Conservation (phyloP, 352 stramenopile species). For the Globisporangium heterothallicum region DNA sequence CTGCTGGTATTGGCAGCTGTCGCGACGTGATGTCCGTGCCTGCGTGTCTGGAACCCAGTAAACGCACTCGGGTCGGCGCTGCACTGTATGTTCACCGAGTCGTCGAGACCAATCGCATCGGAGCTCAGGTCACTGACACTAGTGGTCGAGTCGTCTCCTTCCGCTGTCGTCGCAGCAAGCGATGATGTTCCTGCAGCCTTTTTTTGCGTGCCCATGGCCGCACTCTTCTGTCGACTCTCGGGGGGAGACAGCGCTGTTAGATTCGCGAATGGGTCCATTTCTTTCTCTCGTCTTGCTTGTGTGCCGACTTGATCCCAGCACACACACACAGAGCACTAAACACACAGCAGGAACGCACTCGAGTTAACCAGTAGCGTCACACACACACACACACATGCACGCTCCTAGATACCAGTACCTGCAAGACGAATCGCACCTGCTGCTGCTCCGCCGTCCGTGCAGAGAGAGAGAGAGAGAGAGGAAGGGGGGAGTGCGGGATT, state of each 20-base stretch:
- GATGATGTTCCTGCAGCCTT: not conserved
- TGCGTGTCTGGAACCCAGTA: constrained; percentile 24
- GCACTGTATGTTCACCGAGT: constrained; percentile 30
- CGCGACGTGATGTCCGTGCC: not conserved
- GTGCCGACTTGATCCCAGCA: too few relatives aligned
- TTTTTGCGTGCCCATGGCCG: not conserved
- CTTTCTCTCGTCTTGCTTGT: not conserved
- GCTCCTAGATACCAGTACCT: too few relatives aligned
- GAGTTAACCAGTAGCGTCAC: too few relatives aligned
- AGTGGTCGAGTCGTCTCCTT: too few relatives aligned
- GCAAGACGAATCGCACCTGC: too few relatives aligned
- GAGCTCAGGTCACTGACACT: not conserved
- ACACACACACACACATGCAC: too few relatives aligned
- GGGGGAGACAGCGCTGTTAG: constrained; percentile 10
- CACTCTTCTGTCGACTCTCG: not conserved
- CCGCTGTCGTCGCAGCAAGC: not conserved
- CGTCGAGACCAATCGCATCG: constrained; percentile 1
- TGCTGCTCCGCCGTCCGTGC: too few relatives aligned
- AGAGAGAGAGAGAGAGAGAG: too few relatives aligned
- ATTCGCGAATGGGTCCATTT: constrained; percentile 11
- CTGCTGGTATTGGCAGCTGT: not conserved
- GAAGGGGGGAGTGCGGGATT: too few relatives aligned
- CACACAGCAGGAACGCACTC: too few relatives aligned
- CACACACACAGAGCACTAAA: constrained; percentile 1
- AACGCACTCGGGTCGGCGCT: constrained; percentile 62